Evolutionary conservation across 2,329 filamentous ascomycete species (phyloP), one percentile per base, ranked within the genome.

Genomic region (Parastagonospora avenae): DNA sequence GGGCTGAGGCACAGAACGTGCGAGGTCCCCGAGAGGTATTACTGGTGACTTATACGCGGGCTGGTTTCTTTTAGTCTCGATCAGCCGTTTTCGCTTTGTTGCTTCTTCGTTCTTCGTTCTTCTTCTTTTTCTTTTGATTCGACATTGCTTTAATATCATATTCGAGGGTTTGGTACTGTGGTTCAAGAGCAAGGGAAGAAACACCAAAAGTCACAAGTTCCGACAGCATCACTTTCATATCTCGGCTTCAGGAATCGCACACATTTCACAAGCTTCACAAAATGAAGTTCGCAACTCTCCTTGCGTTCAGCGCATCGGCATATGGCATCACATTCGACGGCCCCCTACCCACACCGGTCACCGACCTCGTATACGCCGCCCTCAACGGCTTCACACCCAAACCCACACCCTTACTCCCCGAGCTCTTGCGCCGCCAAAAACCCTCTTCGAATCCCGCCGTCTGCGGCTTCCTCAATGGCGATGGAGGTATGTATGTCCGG

Each of bases 381-480:
- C 28, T 54, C 38, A 37, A 46, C 9, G 59, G 59, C 28, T 45
- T 36, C 19, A 41, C 59, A 16, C 59, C 59, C 2, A 50, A 37
- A 32, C 56, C 59, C 4, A 62, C 59, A 19, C 28, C 15, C 9
- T 35, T 49, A 9, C 29, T 57, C 1, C 51, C 49, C n/a, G 45
- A 54, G 5, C 32, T 60, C 8, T 60, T 60, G 41, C 52, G 56
- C 16, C 45, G 57, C n/a, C 58, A 52, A 55, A 15, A 42, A 31
- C 42, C 50, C 29, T 11, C 37, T 24, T 42, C 51, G 32, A 32
- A 48, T 24, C 7, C 46, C 8, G 50, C 36, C 2, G 8, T 60
- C 1, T 62, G 59, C 30, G 59, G 59, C 24, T 62, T 56, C 36
- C 35, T 62, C 29, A 15, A 54, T 14, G 57, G 56, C 28, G 52